A percentile compares a stretch with the other conserved stretches of the same genome.
These are phyloP conservation scores for Annulohypoxylon moriforme DNA, from an alignment of 495 filamentous ascomycete genomes.

Conservation along the genomic window DNA sequence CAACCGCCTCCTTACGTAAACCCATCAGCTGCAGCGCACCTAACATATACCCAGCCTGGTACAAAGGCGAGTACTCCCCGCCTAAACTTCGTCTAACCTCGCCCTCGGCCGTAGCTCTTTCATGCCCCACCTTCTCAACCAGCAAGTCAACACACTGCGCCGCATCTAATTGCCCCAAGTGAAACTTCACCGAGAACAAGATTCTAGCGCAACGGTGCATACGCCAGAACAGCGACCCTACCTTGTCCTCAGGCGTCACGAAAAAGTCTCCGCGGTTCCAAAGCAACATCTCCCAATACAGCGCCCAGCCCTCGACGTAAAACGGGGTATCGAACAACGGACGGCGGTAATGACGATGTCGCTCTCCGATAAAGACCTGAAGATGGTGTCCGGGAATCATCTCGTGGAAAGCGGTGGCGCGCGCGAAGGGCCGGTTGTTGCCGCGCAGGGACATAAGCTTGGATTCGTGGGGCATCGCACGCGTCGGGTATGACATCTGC, in stretches of 20 bases:
- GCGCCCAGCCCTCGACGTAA: slow-evolving; percentile 65
- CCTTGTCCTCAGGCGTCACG: slow-evolving; percentile 56
- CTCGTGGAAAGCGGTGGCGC: slow-evolving; percentile 66
- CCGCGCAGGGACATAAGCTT: slow-evolving; percentile 66
- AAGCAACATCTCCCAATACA: slow-evolving; percentile 66
- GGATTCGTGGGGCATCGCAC: slow-evolving; percentile 58
- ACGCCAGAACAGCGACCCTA: slow-evolving; percentile 65
- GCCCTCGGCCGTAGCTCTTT: slow-evolving; percentile 65
- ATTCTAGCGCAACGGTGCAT: slow-evolving; percentile 66
- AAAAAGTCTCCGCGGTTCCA: slow-evolving; percentile 57
- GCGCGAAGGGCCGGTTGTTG: slow-evolving; percentile 64
- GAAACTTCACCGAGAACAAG: slow-evolving; percentile 63
- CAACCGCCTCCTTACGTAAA: slow-evolving; percentile 53
- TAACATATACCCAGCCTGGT: slow-evolving; percentile 66
- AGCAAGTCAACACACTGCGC: slow-evolving; percentile 63
- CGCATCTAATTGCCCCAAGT: slow-evolving; percentile 59
- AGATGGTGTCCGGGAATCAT: slow-evolving; percentile 67
- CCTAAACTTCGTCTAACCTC: slow-evolving; percentile 62
- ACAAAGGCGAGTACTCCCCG: slow-evolving; percentile 61
- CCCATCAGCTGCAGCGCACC: slow-evolving; percentile 61
- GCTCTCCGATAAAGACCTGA: slow-evolving; percentile 57
- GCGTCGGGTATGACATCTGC: slow-evolving; percentile 63
- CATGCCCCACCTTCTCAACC: slow-evolving; percentile 60
- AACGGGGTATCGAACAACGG: slow-evolving; percentile 63
- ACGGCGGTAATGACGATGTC: slow-evolving; percentile 57